Evolutionary conservation across 2,329 filamentous ascomycete genomes (phyloP), one percentile per base, ranked within the genome.

Genomic region (Pyrenochaeta sp.): DNA sequence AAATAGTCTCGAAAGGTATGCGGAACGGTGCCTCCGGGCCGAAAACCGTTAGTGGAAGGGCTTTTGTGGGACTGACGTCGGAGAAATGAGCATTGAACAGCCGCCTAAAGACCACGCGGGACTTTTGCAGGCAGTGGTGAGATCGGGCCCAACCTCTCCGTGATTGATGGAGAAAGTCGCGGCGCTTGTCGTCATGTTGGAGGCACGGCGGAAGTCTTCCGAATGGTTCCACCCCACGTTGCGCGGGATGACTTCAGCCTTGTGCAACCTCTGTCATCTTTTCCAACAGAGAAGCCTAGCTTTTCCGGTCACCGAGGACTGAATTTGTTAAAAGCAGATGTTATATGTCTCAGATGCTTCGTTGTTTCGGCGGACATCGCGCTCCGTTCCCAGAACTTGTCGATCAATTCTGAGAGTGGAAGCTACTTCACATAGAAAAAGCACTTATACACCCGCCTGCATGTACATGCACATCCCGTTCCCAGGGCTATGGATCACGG

Each of bases 71-170:
- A 52, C 55, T 50, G 46, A 50, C 53, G 50, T 62, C 61, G 68
- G 64, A 66, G 63, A 65, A 65, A 59, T 53, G 58, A 58, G 56
- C 54, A 51, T 51, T 67, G 53, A 64, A 53, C 59, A 67, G 50
- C 52, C 46, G 52, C 52, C 49, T 19, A 49, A 34, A 46, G 56
- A 49, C 62, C 59, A 63, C 50, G 50, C 58, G 62, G 45, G 49
- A 56, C 57, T 47, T 44, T 49, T 55, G 50, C 44, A 65, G 60
- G 52, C 46, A 50, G 58, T 49, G 30, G 61, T 40, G 52, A 61
- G 56, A 57, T 62, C 70, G 70, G 72, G 45, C n/a, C n/a, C 36
- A 32, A 24, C 43, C 32, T 46, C 59, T 71, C 71, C 69, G 71
- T 69, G 61, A 51, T 55, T 27, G 34, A 65, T 58, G 45, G 24